Percentiles rank a stretch among this genome's conserved stretches.
These are phyloP conservation scores for Lachnellula subtilissima DNA, from an alignment of 2,329 filamentous ascomycete species.

Conservation along the genomic window DNA sequence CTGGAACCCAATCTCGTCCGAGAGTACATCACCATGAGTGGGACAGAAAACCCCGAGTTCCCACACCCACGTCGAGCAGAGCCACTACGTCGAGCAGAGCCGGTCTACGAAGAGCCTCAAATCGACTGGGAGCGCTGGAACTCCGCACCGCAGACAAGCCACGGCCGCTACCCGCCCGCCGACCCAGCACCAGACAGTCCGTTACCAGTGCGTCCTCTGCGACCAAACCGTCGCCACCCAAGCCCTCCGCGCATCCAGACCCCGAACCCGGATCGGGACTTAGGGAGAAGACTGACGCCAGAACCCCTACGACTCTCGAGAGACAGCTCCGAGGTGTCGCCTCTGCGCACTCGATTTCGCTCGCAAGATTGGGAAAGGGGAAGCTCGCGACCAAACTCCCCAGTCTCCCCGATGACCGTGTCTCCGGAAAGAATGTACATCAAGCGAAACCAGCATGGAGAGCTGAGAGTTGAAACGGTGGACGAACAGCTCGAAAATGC, in stretches of 20 bases:
- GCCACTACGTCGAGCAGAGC: neutral
- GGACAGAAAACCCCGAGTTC: neutral
- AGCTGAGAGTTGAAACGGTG: neutral
- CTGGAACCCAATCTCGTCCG: no score
- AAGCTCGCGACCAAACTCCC: no score
- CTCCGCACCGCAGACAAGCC: neutral
- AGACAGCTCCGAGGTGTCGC: no score
- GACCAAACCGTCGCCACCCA: neutral
- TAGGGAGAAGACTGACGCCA: no score
- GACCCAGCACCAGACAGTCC: neutral
- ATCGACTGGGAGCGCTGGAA: constrained; percentile 15
- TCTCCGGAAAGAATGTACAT: no score
- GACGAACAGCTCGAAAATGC: neutral
- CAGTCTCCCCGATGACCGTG: no score
- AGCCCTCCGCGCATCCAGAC: neutral
- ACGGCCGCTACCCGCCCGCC: constrained; percentile 8
- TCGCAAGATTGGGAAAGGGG: no score
- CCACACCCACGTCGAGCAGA: neutral
- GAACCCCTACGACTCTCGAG: no score
- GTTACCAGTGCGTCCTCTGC: neutral
- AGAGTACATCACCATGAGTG: neutral
- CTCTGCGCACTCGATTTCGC: no score
- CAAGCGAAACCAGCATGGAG: neutral
- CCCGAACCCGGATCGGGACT: no score
- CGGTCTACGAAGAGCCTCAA: constrained; percentile 4